Evolutionary conservation across 345 rosid species (phyloP).

Genomic region (Brassica cretica): DNA sequence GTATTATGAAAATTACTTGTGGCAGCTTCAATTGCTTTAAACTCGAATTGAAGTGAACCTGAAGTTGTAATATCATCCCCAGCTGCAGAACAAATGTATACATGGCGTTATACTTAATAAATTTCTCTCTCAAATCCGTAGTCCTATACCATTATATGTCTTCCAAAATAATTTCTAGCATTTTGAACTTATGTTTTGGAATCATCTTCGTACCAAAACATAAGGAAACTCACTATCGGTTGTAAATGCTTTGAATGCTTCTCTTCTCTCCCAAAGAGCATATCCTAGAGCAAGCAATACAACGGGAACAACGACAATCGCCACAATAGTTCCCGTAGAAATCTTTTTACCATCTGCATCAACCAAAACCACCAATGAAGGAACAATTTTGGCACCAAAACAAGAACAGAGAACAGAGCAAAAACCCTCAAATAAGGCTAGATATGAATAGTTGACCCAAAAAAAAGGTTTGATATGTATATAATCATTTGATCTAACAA

Average conservation of each 20-base stretch:
- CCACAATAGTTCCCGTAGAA: conserved; percentile 16
- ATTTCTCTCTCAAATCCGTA: neutral
- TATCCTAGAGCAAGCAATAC: conserved; percentile 13
- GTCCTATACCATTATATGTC: conserved; percentile 36
- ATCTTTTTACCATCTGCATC: conserved; percentile 24
- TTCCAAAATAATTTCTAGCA: conserved; percentile 27
- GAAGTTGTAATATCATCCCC: conserved; percentile 32
- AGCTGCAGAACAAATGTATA: conserved; percentile 27
- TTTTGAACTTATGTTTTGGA: neutral
- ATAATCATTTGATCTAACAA: neutral
- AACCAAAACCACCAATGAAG: neutral
- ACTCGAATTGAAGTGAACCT: conserved; percentile 49
- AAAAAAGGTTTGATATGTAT: too few species aligned
- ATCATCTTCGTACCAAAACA: conserved; percentile 14
- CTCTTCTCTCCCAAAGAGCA: neutral
- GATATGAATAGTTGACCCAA: neutral
- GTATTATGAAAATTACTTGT: conserved; percentile 44
- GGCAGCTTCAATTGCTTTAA: conserved; percentile 45
- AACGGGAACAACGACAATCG: conserved; percentile 7
- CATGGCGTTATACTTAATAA: neutral
- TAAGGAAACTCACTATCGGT: conserved; percentile 8
- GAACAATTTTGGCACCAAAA: neutral
- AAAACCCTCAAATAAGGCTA: neutral
- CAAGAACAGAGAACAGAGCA: conserved; percentile 5
- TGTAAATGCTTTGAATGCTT: neutral